Evolutionary conservation across 257 asterid species (phyloP), one percentile per base, ranked within the genome.

Genomic region (Coffea eugenioides): DNA sequence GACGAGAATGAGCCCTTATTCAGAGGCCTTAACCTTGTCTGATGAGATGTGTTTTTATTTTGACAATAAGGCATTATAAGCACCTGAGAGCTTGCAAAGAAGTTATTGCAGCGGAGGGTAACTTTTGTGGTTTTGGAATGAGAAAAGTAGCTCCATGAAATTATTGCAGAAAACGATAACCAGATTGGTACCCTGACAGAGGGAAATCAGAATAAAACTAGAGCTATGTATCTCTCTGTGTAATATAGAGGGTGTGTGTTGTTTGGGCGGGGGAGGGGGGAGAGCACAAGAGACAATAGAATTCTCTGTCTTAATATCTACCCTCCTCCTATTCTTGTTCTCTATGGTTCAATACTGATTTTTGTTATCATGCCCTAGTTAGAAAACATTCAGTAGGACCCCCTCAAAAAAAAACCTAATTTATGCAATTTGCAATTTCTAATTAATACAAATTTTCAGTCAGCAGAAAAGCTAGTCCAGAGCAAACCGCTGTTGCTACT

Each of bases 361-460:
- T n/a, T 13, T 4, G 34, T 31, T 21, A 48, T 23, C 18, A 18
- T n/a, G 6, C 20, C n/a, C 61, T 20, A 41, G 11, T 56, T 62
- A 31, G 48, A 43, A 76, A 61, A 20, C 48, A 14, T 36, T 12
- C 16, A 61, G 9, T 43, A 21, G 18, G 14, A 39, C 5, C 43
- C 43, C 43, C 43, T 2, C 43, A 48, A 41, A 23, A 31, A 27
- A 21, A 0, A 20, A 16, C 62, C n/a, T 27, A 43, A 62, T 45
- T 76, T 45, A 61, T n/a, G 8, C 79, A 10, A 10, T 73, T 27
- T 65, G 62, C 83, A 72, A 73, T 76, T 82, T 69, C 80, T 83
- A 74, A 80, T 81, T 83, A 62, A 61, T 83, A 39, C 81, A 79
- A 80, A 81, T 82, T 83, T 80, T 85, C 97, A 92, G 98, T 59